Conservation (phyloP, 2,329 filamentous ascomycete species). For the Fusarium brevicatenulatum region DNA sequence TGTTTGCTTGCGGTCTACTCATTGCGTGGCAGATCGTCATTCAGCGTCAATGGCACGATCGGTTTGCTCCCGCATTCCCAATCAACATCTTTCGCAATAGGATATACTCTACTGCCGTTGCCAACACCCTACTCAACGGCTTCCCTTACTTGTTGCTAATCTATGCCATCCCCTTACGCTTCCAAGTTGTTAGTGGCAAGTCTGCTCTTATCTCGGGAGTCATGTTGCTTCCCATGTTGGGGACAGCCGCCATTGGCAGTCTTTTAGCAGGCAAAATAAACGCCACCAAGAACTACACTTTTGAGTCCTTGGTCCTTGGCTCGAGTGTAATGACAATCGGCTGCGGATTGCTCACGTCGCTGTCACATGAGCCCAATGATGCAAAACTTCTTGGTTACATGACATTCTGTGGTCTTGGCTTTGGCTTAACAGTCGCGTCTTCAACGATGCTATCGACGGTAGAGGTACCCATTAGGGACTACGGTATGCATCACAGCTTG, state of each 20-base stretch:
- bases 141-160: slow-evolving; percentile 62
- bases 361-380: slow-evolving; percentile 48
- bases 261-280: slow-evolving; percentile 56
- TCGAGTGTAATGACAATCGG: slow-evolving; percentile 58
- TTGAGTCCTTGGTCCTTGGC: slow-evolving; percentile 56
- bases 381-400: slow-evolving; percentile 61
- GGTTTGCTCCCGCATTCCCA: slow-evolving; percentile 57
- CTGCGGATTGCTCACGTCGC: slow-evolving; percentile 58
- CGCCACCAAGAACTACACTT: slow-evolving; percentile 52
- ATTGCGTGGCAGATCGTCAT: slow-evolving; percentile 45
- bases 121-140: slow-evolving; percentile 60
- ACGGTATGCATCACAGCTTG: slow-evolving; percentile 49
- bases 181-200: slow-evolving; percentile 62
- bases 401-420: slow-evolving; percentile 63
- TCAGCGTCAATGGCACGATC: slow-evolving; percentile 41
- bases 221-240: slow-evolving; percentile 65
- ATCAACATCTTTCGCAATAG: slow-evolving; percentile 59
- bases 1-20: slow-evolving; percentile 44
- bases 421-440: slow-evolving; percentile 59
- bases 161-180: slow-evolving; percentile 60
- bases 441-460: slow-evolving; percentile 58
- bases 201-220: slow-evolving; percentile 58
- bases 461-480: slow-evolving; percentile 56
- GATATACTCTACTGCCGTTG: slow-evolving; percentile 54
- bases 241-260: slow-evolving; percentile 58